phyloP scores from a whole-genome alignment of 768 basidiomycete species.

The Rhodotorula babjevae region DNA sequence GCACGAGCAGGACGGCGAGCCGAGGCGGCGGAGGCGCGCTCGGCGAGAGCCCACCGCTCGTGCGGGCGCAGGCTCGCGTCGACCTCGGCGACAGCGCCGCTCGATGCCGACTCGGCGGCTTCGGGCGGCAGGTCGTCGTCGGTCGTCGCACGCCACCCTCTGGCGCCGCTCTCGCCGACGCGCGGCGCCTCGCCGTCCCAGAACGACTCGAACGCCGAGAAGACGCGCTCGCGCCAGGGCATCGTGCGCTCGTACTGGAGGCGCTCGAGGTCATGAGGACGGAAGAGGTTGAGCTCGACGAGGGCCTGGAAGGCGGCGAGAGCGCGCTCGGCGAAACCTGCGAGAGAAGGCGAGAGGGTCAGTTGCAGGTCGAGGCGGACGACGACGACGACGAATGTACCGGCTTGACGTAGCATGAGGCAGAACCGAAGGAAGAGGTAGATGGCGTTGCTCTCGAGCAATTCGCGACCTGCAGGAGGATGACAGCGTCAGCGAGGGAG shows the following conservation, averaged over 20 bases:
- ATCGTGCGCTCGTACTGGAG: constrained; percentile 1
- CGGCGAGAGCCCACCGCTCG: constrained; percentile 45
- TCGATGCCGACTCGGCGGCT: not conserved
- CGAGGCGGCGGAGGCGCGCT: constrained; percentile 34
- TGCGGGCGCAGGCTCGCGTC: constrained; percentile 37
- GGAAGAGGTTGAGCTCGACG: constrained; percentile 49
- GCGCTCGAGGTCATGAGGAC: constrained; percentile 34
- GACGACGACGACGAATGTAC: constrained; percentile 34
- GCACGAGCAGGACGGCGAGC: constrained; percentile 40
- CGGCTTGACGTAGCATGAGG: constrained; percentile 48
- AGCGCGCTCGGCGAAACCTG: constrained; percentile 48
- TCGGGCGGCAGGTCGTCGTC: constrained; percentile 15
- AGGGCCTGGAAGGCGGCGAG: constrained; percentile 48
- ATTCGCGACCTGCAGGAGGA: constrained; percentile 32
- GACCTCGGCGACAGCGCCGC: not conserved
- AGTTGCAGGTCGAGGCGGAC: not conserved
- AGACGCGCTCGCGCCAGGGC: constrained; percentile 30
- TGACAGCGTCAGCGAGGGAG: not conserved
- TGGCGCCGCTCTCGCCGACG: constrained; percentile 46
- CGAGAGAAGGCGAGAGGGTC: not conserved
- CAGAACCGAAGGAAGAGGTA: constrained; percentile 47
- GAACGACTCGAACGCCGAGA: constrained; percentile 46
- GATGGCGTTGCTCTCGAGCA: constrained; percentile 47
- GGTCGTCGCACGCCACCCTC: constrained; percentile 45
- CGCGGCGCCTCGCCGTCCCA: constrained; percentile 49